Evolutionary conservation across 2,329 filamentous ascomycete species (phyloP).

Genomic region (Penicillium janthinellum): DNA sequence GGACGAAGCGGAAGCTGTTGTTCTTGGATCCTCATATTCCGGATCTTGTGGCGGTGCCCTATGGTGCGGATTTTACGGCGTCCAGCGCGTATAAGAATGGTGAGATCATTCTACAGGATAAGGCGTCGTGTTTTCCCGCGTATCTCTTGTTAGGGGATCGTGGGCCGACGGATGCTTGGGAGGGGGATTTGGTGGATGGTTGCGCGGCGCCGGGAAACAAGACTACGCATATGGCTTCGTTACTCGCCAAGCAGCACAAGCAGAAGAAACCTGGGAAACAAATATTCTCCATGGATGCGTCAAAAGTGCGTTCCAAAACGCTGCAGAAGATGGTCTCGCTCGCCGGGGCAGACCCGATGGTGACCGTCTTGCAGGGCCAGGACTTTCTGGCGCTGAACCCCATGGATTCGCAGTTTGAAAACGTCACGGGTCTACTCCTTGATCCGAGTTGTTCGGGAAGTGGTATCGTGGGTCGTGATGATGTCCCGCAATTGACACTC

Average conservation of each 20-base stretch:
- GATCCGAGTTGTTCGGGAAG: conserved; percentile 96
- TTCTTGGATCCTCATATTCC: conserved; percentile 81
- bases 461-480: conserved; percentile 87
- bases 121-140: conserved; percentile 94
- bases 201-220: conserved; percentile 97
- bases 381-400: conserved; percentile 83
- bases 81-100: conserved; percentile 73
- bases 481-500: conserved; percentile 69
- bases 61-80: conserved; percentile 70
- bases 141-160: conserved; percentile 70
- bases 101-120: conserved; percentile 88
- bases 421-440: conserved; percentile 80
- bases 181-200: conserved; percentile 81
- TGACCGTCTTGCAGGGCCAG: conserved; percentile 69
- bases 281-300: conserved; percentile 55
- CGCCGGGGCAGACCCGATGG: conserved; percentile 69
- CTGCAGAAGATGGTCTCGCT: conserved; percentile 81
- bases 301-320: conserved; percentile 64
- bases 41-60: conserved; percentile 76
- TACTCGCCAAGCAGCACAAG: conserved; percentile 52
- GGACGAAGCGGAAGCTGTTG: conserved; percentile 31
- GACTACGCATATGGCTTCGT: conserved; percentile 86
- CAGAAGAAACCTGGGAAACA: conserved; percentile 31
- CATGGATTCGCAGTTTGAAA: conserved; percentile 58
- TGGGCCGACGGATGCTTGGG: conserved; percentile 35